A percentile compares a stretch with the other conserved stretches of the same genome.
Conservation (phyloP, 2,329 filamentous ascomycete species). For the Microdochium nivale region DNA sequence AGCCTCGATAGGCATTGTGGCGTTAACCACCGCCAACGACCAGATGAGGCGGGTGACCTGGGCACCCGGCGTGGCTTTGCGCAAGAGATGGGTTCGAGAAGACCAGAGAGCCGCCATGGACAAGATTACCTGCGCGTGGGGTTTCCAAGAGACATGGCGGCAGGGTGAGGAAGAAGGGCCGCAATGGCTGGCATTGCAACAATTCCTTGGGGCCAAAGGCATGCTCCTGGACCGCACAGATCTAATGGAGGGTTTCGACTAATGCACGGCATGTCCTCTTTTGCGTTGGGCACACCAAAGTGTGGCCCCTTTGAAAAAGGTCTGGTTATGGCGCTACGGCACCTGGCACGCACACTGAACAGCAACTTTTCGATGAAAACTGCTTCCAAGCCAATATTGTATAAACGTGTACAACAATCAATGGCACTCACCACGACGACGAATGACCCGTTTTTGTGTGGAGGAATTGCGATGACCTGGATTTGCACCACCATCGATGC, state of each 20-base stretch:
- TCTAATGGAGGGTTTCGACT: constrained; percentile 89
- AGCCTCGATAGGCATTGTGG: constrained; percentile 72
- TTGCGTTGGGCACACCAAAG: not conserved
- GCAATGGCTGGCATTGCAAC: constrained; percentile 79
- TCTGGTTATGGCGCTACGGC: too few relatives aligned
- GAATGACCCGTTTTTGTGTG: too few relatives aligned
- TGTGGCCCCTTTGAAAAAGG: too few relatives aligned
- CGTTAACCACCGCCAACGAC: constrained; percentile 81
- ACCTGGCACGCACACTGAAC: too few relatives aligned
- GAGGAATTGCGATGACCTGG: too few relatives aligned
- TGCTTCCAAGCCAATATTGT: too few relatives aligned
- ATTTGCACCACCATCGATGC: too few relatives aligned
- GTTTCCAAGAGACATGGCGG: constrained; percentile 72
- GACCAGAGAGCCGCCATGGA: constrained; percentile 86
- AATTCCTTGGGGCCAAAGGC: constrained; percentile 72
- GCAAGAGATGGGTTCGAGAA: constrained; percentile 78
- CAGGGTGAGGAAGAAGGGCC: constrained; percentile 84
- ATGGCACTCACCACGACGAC: too few relatives aligned
- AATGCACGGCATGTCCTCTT: constrained; percentile 3
- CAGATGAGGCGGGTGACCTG: constrained; percentile 93
- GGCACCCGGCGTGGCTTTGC: constrained; percentile 71
- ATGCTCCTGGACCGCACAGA: constrained; percentile 89
- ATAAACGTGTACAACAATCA: too few relatives aligned
- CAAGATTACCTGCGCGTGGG: constrained; percentile 80
- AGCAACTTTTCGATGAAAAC: too few relatives aligned